Conservation (phyloP, 2,329 filamentous ascomycete genomes). For the Botrytis paeoniae region DNA sequence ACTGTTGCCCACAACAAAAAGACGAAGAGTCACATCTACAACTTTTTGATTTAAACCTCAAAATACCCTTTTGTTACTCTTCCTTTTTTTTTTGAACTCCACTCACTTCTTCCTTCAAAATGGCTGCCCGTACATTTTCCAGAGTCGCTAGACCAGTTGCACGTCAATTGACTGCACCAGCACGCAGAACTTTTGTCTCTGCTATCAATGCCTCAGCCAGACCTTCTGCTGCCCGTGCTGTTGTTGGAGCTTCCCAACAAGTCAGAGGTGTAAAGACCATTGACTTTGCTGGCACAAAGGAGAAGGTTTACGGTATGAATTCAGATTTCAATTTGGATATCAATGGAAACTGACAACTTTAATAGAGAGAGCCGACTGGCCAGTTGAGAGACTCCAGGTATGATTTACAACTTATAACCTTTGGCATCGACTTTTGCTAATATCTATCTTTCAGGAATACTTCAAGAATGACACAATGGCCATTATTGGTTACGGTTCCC, state of each 20-base stretch:
- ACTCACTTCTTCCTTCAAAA: slow-evolving; percentile 44
- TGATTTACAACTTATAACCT: slow-evolving; percentile 39
- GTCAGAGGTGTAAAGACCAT: slow-evolving; percentile 94
- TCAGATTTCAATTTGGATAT: slow-evolving; percentile 1
- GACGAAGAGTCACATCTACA: slow-evolving; percentile 13
- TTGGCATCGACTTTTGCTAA: slow-evolving; percentile 23
- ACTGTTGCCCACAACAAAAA: slow-evolving; percentile 15
- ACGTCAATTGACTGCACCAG: slow-evolving; percentile 61
- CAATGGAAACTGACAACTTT: slow-evolving; percentile 29
- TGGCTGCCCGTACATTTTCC: slow-evolving; percentile 75
- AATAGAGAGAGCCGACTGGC: slow-evolving; percentile 95
- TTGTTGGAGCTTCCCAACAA: slow-evolving; percentile 47
- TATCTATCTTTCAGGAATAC: slow-evolving; percentile 66
- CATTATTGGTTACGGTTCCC: slow-evolving; percentile 96
- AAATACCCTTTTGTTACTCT: slow-evolving; percentile 15
- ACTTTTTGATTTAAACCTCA: slow-evolving; percentile 16
- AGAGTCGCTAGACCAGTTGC: slow-evolving; percentile 63
- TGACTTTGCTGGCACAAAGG: slow-evolving; percentile 91
- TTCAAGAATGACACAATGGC: slow-evolving; percentile 99
- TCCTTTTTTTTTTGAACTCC: slow-evolving; percentile 21
- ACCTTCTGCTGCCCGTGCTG: slow-evolving; percentile 50
- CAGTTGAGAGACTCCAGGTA: slow-evolving; percentile 94
- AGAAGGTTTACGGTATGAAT: slow-evolving; percentile 82
- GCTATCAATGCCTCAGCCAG: slow-evolving; percentile 55
- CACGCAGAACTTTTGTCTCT: slow-evolving; percentile 60